Base-by-base conservation (phyloP, 225 moss, liverwort and hornwort species). In the Thuidium tamariscinum region DNA sequence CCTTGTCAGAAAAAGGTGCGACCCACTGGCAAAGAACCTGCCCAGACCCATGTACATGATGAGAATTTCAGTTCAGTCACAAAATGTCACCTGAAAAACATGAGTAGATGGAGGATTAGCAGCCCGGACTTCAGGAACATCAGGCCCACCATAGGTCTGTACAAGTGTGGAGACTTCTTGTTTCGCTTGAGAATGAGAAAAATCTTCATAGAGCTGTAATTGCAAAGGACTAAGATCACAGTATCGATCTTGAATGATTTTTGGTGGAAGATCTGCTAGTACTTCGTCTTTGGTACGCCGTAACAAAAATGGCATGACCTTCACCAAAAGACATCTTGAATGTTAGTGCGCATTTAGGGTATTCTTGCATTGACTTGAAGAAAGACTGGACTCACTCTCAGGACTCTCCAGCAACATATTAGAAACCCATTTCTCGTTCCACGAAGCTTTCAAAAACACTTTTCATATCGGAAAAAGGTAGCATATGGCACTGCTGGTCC, bases 291-390 rank as follows among this genome's bases (percentile, higher is more conserved):
- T 97, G 37, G 97, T 97, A 42, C 97, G 95, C 75, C 97, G 89
- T 78, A 97, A 84, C 77, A 97, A 86, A 92, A 97, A 97, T 62
- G 97, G 97, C 97, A 97, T 97, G 29, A 97, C 97, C 97, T 97
- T 88, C 64, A 84, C 46, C 66, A 68, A 79, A n/a, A 61, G 46
- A 91, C 51, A 79, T 60, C 46, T 76, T 41, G 57, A 73, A 77
- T 76, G 54, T 91, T 74, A 88, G 78, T 44, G 75, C 34, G 51
- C 39, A 67, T 75, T 89, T 66, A 86, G 15, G 27, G 29, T n/a
- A 66, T 63, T 76, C 55, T 62, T 55, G 46, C 44, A 68, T 36
- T 34, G 56, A 22, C 74, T 88, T 84, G n/a, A 84, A 41, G 80
- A 42, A 84, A 80, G 70, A 84, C 56, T 36, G 84, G 22, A 64